These are phyloP conservation scores for Astragalus glycyphyllos DNA, from an alignment of 306 rosid genomes.

Conservation along the genomic window DNA sequence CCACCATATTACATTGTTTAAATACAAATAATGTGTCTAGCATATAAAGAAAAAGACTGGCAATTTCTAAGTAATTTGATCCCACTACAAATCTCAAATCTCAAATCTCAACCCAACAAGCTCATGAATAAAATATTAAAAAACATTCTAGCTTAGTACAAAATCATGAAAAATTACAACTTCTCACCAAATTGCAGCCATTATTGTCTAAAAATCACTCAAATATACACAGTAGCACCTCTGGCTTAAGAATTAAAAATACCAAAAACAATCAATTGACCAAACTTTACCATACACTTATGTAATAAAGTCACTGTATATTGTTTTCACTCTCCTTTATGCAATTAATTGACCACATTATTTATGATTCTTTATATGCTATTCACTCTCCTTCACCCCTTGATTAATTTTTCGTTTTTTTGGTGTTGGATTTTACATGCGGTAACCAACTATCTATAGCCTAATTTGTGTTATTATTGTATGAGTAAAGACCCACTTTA, in stretches of 20 bases:
- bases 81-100: slow-evolving; percentile 7
- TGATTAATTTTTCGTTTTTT: no score
- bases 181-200: no score
- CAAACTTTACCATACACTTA: slow-evolving; percentile 15
- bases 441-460: no score
- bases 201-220: slow-evolving; percentile 37
- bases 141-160: slow-evolving; percentile 38
- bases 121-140: slow-evolving; percentile 1
- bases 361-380: no score
- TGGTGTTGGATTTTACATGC: no score
- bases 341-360: no score
- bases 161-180: slow-evolving; percentile 24
- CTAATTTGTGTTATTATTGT: no score
- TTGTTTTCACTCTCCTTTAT: no score
- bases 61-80: slow-evolving; percentile 22
- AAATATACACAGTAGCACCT: slow-evolving; percentile 40
- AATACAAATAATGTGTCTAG: slow-evolving; percentile 27
- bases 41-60: background rate
- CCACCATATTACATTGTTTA: background rate
- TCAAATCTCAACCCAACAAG: slow-evolving; percentile 41
- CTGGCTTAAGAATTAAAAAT: slow-evolving; percentile 24
- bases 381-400: no score
- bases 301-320: slow-evolving; percentile 22
- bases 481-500: no score
- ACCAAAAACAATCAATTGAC: slow-evolving; percentile 32